These are phyloP conservation scores for Venturia carpophila DNA, from an alignment of 2,329 filamentous ascomycete genomes.

Conservation along the genomic window DNA sequence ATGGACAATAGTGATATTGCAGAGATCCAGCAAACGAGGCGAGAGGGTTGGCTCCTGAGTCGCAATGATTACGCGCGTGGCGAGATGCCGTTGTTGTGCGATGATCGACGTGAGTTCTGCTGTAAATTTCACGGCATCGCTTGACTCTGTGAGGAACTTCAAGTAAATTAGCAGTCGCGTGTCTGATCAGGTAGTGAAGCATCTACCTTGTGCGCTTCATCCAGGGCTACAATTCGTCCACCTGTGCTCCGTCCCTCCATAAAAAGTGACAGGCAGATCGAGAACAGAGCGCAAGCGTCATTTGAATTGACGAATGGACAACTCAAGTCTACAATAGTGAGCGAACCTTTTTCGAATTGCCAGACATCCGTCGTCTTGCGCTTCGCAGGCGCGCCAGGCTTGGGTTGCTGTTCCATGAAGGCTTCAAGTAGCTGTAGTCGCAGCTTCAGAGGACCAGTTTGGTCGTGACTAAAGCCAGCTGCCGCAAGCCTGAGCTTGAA, in stretches of 20 bases:
- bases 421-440: conserved; percentile 56
- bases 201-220: conserved; percentile 66
- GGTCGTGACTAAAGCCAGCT: conserved; percentile 39
- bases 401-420: conserved; percentile 41
- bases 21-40: conserved; percentile 60
- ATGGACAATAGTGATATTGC: conserved; percentile 64
- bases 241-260: conserved; percentile 43
- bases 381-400: conserved; percentile 24
- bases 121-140: conserved; percentile 52
- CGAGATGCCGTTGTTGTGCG: conserved; percentile 63
- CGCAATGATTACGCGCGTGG: conserved; percentile 58
- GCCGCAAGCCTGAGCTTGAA: conserved; percentile 38
- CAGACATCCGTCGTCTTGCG: conserved; percentile 21
- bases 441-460: conserved; percentile 50
- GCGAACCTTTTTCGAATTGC: conserved; percentile 36
- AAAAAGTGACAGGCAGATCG: conserved; percentile 61
- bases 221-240: conserved; percentile 57
- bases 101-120: conserved; percentile 55
- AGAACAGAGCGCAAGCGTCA: conserved; percentile 63
- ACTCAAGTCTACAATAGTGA: conserved; percentile 65
- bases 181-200: background rate
- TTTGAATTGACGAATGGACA: conserved; percentile 62
- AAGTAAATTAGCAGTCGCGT: background rate
- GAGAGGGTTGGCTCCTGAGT: conserved; percentile 73
- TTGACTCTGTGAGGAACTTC: conserved; percentile 32